These are phyloP conservation scores for Filobasidium floriforme DNA, from an alignment of 768 basidiomycete genomes.

Conservation along the genomic window DNA sequence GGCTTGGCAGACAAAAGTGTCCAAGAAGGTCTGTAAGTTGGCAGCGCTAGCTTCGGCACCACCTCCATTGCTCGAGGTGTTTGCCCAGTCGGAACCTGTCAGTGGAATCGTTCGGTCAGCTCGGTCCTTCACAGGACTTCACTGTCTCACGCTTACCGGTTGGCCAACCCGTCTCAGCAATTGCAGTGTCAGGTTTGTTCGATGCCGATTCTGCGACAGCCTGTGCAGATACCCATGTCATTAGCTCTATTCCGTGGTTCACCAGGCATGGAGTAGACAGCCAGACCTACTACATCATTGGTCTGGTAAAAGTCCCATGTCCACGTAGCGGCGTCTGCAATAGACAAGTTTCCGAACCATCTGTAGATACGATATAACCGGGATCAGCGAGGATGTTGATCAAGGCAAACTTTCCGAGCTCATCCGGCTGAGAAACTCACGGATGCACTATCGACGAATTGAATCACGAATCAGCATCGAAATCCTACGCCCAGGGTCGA, in stretches of 20 bases:
- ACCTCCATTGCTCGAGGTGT: slow-evolving; percentile 58
- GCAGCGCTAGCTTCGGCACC: slow-evolving; percentile 48
- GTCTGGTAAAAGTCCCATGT: slow-evolving; percentile 67
- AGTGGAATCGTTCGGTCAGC: background rate
- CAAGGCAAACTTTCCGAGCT: background rate
- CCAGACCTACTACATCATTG: slow-evolving; percentile 51
- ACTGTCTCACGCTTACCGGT: slow-evolving; percentile 23
- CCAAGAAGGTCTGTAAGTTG: slow-evolving; percentile 62
- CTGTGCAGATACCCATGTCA: background rate
- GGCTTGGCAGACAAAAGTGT: slow-evolving; percentile 80
- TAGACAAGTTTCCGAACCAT: slow-evolving; percentile 79
- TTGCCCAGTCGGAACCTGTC: slow-evolving; percentile 30
- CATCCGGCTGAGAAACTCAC: background rate
- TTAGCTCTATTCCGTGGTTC: slow-evolving; percentile 12
- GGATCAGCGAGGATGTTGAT: too few species aligned
- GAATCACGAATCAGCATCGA: background rate
- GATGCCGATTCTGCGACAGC: slow-evolving; percentile 52
- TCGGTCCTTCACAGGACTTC: background rate
- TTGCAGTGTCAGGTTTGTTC: slow-evolving; percentile 74
- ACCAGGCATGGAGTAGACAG: background rate
- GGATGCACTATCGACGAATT: slow-evolving; percentile 9
- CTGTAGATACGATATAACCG: slow-evolving; percentile 5
- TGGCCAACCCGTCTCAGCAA: slow-evolving; percentile 73
- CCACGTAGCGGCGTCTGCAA: slow-evolving; percentile 67
- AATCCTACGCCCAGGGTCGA: background rate